These are phyloP conservation scores for Penicillium sp. DNA, from an alignment of 2,329 filamentous ascomycete genomes.

Conservation along the genomic window DNA sequence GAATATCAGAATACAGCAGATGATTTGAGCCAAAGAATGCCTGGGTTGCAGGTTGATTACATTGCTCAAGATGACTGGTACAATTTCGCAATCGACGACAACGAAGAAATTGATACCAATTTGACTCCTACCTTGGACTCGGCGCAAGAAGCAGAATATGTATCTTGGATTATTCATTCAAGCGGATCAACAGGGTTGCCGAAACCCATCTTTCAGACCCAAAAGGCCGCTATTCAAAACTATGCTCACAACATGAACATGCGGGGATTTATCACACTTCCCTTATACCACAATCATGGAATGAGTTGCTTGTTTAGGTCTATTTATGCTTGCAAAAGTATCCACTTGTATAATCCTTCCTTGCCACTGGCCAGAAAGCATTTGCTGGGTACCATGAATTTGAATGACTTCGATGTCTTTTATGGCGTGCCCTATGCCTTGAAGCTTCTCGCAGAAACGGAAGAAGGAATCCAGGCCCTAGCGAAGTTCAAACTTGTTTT, in stretches of 20 bases:
- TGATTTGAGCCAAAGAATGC: conserved; percentile 20
- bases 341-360: conserved; percentile 53
- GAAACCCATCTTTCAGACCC: conserved; percentile 59
- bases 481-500: conserved; percentile 50
- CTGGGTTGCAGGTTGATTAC: conserved; percentile 24
- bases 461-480: conserved; percentile 50
- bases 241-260: conserved; percentile 44
- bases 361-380: conserved; percentile 51
- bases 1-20: conserved; percentile 22
- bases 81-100: conserved; percentile 17
- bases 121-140: conserved; percentile 24
- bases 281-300: conserved; percentile 59
- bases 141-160: conserved; percentile 26
- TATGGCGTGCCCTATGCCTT: conserved; percentile 62
- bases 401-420: conserved; percentile 50
- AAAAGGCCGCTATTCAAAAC: conserved; percentile 49
- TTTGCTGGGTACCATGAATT: conserved; percentile 44
- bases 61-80: conserved; percentile 22
- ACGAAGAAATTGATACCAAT: conserved; percentile 19
- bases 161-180: conserved; percentile 47
- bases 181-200: conserved; percentile 59
- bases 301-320: conserved; percentile 54
- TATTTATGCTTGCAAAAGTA: conserved; percentile 48
- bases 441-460: conserved; percentile 58
- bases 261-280: conserved; percentile 53